Evolutionary conservation across 768 basidiomycete genomes (phyloP), one percentile per base, ranked within the genome.

Genomic region (Butyriboletus loyo): DNA sequence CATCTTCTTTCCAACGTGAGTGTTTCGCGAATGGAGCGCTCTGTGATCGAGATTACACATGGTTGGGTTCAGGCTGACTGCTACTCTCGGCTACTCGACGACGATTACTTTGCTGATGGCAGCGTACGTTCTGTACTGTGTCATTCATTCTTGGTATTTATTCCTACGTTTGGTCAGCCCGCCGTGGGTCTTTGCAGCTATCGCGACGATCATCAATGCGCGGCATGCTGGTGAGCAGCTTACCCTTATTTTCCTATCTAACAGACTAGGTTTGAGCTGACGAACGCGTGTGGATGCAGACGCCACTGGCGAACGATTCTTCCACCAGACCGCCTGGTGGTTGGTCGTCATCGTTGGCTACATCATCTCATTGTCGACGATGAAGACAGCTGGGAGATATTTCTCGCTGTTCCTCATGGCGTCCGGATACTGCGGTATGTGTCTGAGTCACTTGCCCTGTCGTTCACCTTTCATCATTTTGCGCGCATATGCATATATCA

Each of bases 321-420:
- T 83, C 74, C 85, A 86, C 62, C 72, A 79, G 45, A 66, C 71
- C 3, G 71, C 63, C 2, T 78, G 76, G 69, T 84, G 81, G 82
- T 84, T 82, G 82, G 78, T 71, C 3, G 76, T 77, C 41, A 81
- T 86, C 2, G 37, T 83, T 3, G 85, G 81, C 1, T 86, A 79
- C 57, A 79, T 86, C 55, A 83, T 86, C 53, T 77, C 77, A 2
- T 62, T 85, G 19, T 77, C 77, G 2, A 85, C 83, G 0, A 74
- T 75, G 68, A 69, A 66, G 4, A 74, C 74, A 17, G 75, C 67
- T 0, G 83, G 74, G 1, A 77, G 84, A 48, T 86, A 86, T 56
- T 71, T 86, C 25, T 75, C 81, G 1, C 66, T 86, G 65, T 86
- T 85, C 67, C 70, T 86, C 30, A 84, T 87, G 83, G 76, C 84